Conservation (phyloP, 768 basidiomycete genomes). For the Russula ochroleuca region DNA sequence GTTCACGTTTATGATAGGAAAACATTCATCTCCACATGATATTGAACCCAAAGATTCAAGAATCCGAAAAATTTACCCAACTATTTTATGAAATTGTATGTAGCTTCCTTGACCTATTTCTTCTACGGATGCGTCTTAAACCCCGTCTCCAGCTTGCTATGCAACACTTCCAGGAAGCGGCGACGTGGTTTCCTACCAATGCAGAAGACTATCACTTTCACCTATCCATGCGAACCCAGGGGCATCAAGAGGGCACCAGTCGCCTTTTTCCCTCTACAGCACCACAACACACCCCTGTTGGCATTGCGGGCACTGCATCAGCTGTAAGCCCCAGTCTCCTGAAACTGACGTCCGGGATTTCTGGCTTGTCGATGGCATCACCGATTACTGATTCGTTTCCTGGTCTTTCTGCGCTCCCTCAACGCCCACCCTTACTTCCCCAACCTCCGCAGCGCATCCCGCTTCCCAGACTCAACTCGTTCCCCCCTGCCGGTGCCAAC, state of each 20-base stretch:
- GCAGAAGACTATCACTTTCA: constrained; percentile 17
- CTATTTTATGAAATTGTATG: constrained; percentile 26
- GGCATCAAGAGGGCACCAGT: constrained; percentile 5
- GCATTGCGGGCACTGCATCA: constrained; percentile 4
- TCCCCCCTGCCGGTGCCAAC: constrained; percentile 19
- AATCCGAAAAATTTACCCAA: constrained; percentile 13
- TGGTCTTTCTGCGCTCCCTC: constrained; percentile 6
- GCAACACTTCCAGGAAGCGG: constrained; percentile 19
- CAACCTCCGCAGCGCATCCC: constrained; percentile 18
- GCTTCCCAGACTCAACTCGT: constrained; percentile 24
- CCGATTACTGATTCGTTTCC: constrained; percentile 17
- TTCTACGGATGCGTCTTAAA: background rate
- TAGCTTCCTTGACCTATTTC: background rate
- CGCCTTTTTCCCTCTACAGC: constrained; percentile 3
- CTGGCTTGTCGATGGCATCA: constrained; percentile 23
- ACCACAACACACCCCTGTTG: constrained; percentile 1
- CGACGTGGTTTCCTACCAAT: constrained; percentile 22
- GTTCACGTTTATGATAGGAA: constrained; percentile 20
- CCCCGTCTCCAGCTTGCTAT: constrained; percentile 14
- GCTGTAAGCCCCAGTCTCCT: constrained; percentile 21
- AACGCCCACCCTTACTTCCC: constrained; percentile 2
- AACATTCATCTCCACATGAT: constrained; percentile 29
- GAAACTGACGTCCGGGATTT: constrained; percentile 14
- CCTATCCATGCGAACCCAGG: constrained; percentile 21
- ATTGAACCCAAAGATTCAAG: constrained; percentile 19